These are phyloP conservation scores for Podospora sp. DNA, from an alignment of 495 filamentous ascomycete species.

Conservation along the genomic window DNA sequence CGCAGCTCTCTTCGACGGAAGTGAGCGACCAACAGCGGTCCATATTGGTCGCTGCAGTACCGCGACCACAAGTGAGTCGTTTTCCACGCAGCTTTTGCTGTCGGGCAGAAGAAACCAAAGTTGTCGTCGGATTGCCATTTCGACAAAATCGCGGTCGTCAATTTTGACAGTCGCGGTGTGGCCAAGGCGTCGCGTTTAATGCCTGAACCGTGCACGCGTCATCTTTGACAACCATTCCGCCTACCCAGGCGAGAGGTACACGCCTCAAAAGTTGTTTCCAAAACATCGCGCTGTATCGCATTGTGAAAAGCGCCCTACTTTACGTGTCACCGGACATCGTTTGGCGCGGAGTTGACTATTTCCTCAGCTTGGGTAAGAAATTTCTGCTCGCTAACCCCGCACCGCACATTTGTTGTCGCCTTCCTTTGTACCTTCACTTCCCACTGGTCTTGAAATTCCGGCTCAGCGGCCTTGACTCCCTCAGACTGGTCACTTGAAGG, in stretches of 20 bases:
- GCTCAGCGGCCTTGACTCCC: background rate
- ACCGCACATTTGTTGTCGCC: background rate
- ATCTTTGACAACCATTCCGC: conserved; percentile 16
- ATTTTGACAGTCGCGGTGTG: conserved; percentile 28
- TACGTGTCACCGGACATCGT: conserved; percentile 6
- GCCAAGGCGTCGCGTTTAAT: conserved; percentile 27
- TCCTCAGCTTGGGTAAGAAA: conserved; percentile 19
- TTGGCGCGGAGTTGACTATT: conserved; percentile 11
- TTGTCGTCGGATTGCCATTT: background rate
- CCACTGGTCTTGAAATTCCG: background rate
- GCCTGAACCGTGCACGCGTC: conserved; percentile 34
- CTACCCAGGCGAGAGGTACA: background rate
- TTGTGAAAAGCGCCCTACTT: background rate
- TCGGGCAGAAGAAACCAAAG: background rate
- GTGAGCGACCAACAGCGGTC: background rate
- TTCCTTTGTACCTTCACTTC: background rate
- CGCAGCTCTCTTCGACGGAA: background rate
- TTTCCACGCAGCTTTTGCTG: background rate
- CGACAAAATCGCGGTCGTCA: conserved; percentile 26
- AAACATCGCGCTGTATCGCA: background rate
- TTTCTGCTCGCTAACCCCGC: conserved; percentile 11
- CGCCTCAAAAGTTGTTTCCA: background rate
- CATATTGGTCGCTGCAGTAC: background rate
- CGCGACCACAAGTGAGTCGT: background rate
- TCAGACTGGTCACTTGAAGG: conserved; percentile 5